Conservation (phyloP, 75 land plant species). For the Cunninghamia lanceolata region DNA sequence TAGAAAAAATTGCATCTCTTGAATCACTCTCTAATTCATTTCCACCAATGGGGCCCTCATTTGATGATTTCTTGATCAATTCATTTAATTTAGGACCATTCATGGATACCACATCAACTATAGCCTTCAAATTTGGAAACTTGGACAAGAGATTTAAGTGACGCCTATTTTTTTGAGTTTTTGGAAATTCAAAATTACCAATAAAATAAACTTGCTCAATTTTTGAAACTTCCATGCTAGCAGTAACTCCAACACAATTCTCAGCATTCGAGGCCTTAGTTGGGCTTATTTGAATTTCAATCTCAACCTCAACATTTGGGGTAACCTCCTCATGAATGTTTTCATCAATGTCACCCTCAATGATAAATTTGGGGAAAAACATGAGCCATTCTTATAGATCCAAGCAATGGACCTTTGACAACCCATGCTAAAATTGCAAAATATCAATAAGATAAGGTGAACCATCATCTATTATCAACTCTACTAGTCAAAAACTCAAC, state of each 20-base stretch:
- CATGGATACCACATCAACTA: background rate
- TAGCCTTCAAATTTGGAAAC: background rate
- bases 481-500: slow-evolving; percentile 33
- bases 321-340: too few relatives aligned
- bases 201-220: background rate
- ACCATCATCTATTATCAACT: slow-evolving; percentile 31
- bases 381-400: slow-evolving; percentile 33
- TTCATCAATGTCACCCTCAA: slow-evolving; percentile 4
- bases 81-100: background rate
- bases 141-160: background rate
- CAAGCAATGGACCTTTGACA: slow-evolving; percentile 31
- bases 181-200: background rate
- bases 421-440: slow-evolving; percentile 17
- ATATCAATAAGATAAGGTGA: slow-evolving; percentile 28
- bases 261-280: slow-evolving; percentile 16
- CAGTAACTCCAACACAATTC: slow-evolving; percentile 28
- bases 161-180: background rate
- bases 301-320: slow-evolving; percentile 27
- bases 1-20: background rate
- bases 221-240: slow-evolving; percentile 3
- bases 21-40: background rate
- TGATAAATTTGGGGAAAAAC: slow-evolving; percentile 17
- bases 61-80: background rate
- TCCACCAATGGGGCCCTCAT: background rate
- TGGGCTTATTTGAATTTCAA: slow-evolving; percentile 38